A percentile compares a stretch with the other conserved stretches of the same genome.
Evolutionary conservation across 768 basidiomycete genomes (phyloP).

Genomic region (Boletales sp.): DNA sequence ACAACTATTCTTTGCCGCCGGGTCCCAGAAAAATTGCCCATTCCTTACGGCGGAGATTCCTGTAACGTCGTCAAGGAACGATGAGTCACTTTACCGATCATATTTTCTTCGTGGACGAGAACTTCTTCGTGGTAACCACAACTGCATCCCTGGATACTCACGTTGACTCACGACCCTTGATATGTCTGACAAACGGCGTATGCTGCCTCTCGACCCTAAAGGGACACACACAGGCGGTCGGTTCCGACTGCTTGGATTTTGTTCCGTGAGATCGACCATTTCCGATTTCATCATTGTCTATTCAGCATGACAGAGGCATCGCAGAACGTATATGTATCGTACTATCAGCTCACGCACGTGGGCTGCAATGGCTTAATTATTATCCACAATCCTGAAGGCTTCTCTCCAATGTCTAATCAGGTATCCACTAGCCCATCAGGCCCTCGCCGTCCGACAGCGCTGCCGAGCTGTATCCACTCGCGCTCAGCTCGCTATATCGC

Average conservation of each 20-base stretch:
- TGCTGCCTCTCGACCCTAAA: no score
- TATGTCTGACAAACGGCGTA: no score
- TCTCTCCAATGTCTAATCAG: background rate
- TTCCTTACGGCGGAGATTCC: no score
- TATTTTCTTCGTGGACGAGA: background rate
- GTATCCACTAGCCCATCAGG: slow-evolving; percentile 32
- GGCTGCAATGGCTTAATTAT: background rate
- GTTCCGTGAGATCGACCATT: background rate
- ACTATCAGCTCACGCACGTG: background rate
- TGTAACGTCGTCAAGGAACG: background rate
- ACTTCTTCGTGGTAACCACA: background rate
- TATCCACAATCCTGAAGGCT: slow-evolving; percentile 6
- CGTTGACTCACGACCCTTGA: no score
- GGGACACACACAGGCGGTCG: no score
- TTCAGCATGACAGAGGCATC: slow-evolving; percentile 10
- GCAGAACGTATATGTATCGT: slow-evolving; percentile 14
- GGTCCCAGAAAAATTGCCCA: background rate
- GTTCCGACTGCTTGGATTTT: no score
- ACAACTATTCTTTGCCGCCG: background rate
- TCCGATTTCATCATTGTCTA: background rate
- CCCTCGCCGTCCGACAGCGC: slow-evolving; percentile 59
- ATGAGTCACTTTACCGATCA: background rate
- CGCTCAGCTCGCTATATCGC: slow-evolving; percentile 51
- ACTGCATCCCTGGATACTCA: no score
- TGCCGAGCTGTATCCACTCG: slow-evolving; percentile 51